Evolutionary conservation across 306 rosid genomes (phyloP).

Genomic region (Vachellia collinsii): DNA sequence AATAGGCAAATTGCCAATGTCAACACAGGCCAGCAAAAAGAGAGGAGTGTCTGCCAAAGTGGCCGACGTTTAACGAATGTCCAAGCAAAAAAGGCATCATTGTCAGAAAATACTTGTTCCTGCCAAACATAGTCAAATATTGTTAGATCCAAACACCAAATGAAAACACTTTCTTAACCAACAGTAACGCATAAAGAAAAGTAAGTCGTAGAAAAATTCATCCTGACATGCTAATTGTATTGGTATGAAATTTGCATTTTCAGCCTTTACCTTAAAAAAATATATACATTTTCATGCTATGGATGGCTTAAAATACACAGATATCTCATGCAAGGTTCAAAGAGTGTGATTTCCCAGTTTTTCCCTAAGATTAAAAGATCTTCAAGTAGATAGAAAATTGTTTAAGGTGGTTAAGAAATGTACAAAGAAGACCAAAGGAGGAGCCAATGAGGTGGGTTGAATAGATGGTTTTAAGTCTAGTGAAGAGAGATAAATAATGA

Average conservation of each 20-base stretch:
- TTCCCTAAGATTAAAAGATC: background rate
- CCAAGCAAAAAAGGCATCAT: constrained; percentile 98
- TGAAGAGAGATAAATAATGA: background rate
- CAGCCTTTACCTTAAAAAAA: background rate
- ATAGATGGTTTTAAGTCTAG: background rate
- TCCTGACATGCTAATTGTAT: background rate
- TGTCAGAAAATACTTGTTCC: constrained; percentile 93
- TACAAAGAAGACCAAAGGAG: no score
- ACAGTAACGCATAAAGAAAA: background rate
- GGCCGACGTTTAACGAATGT: constrained; percentile 89
- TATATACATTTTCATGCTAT: constrained; percentile 23
- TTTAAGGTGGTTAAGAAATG: background rate
- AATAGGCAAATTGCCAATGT: constrained; percentile 97
- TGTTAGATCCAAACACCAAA: constrained; percentile 37
- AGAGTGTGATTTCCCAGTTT: background rate
- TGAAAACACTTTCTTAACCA: constrained; percentile 9
- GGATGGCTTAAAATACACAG: constrained; percentile 12
- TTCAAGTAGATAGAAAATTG: background rate
- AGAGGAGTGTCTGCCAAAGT: constrained; percentile 98
- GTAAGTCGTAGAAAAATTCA: background rate
- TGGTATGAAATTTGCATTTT: constrained; percentile 22
- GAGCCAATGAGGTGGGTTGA: background rate
- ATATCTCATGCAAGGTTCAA: background rate
- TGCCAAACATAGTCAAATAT: constrained; percentile 50
- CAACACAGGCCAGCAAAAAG: constrained; percentile 96